phyloP scores from a whole-genome alignment of 495 filamentous ascomycete species.

The Aspergillus avenaceus region DNA sequence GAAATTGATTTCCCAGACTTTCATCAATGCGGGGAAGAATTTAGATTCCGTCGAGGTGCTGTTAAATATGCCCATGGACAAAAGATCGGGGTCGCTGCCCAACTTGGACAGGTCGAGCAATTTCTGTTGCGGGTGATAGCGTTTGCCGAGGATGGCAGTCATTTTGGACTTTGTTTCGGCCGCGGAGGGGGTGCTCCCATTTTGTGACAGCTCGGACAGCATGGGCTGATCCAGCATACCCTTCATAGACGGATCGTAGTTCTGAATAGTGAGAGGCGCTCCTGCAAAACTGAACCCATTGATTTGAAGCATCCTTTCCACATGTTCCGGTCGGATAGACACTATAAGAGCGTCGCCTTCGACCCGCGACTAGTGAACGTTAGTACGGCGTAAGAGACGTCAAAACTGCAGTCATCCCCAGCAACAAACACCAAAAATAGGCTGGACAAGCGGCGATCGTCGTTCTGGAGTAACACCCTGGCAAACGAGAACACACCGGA shows the following conservation, averaged over 20 bases:
- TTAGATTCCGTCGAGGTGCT: slow-evolving; percentile 69
- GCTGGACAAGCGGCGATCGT: slow-evolving; percentile 45
- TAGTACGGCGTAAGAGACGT: slow-evolving; percentile 63
- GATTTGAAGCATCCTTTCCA: slow-evolving; percentile 55
- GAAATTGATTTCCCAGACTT: slow-evolving; percentile 69
- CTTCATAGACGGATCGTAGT: slow-evolving; percentile 23
- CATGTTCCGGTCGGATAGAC: slow-evolving; percentile 59
- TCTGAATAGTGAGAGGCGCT: slow-evolving; percentile 51
- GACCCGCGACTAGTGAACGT: slow-evolving; percentile 66
- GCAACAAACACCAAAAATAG: slow-evolving; percentile 29
- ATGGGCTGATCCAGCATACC: slow-evolving; percentile 21
- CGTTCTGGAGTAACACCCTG: slow-evolving; percentile 54
- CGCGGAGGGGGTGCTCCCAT: slow-evolving; percentile 29
- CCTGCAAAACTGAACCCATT: slow-evolving; percentile 65
- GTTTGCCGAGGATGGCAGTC: slow-evolving; percentile 59
- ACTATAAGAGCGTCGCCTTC: slow-evolving; percentile 67
- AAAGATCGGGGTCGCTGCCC: slow-evolving; percentile 60
- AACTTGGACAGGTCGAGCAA: slow-evolving; percentile 77
- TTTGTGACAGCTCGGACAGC: slow-evolving; percentile 12
- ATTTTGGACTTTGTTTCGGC: slow-evolving; percentile 42
- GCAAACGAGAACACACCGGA: slow-evolving; percentile 54
- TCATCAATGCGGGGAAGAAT: slow-evolving; percentile 86
- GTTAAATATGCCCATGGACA: slow-evolving; percentile 71
- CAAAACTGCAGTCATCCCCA: slow-evolving; percentile 47
- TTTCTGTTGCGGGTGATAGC: slow-evolving; percentile 67